phyloP scores from a whole-genome alignment of 495 filamentous ascomycete genomes.

The Sabuloglossum arenarium region DNA sequence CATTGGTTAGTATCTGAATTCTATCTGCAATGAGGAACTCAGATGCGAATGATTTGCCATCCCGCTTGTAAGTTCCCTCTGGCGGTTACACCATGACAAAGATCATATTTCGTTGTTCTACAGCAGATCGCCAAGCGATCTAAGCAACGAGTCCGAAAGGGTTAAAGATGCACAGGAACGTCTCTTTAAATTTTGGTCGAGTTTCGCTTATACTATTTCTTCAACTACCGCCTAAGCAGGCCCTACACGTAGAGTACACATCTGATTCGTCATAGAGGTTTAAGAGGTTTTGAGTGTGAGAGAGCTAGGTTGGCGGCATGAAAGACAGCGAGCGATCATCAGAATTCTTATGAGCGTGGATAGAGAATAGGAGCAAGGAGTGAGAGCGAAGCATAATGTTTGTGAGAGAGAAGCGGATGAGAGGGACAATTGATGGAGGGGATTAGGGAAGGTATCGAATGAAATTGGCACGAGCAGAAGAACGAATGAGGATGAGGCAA shows the following conservation, averaged over 20 bases:
- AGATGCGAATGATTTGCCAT: too few relatives aligned
- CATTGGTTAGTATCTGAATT: too few relatives aligned
- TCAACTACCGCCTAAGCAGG: conserved; percentile 5
- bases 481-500: not conserved
- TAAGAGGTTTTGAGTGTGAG: not conserved
- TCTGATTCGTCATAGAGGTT: conserved; percentile 3
- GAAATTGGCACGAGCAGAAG: not conserved
- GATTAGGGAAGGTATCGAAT: not conserved
- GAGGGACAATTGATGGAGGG: not conserved
- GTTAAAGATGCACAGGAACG: not conserved
- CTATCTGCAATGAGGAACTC: too few relatives aligned
- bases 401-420: not conserved
- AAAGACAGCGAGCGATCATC: conserved; percentile 4
- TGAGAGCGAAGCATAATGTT: not conserved
- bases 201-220: conserved; percentile 6
- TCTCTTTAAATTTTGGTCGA: not conserved
- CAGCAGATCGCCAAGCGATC: not conserved
- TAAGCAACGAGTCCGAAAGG: not conserved
- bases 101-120: too few relatives aligned
- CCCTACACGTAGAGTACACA: conserved; percentile 1
- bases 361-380: conserved; percentile 1
- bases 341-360: not conserved
- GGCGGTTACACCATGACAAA: not conserved
- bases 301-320: not conserved
- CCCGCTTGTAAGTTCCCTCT: not conserved